Evolutionary conservation across 1,139 yeast genomes (phyloP).

Genomic region (Pichia sp.): DNA sequence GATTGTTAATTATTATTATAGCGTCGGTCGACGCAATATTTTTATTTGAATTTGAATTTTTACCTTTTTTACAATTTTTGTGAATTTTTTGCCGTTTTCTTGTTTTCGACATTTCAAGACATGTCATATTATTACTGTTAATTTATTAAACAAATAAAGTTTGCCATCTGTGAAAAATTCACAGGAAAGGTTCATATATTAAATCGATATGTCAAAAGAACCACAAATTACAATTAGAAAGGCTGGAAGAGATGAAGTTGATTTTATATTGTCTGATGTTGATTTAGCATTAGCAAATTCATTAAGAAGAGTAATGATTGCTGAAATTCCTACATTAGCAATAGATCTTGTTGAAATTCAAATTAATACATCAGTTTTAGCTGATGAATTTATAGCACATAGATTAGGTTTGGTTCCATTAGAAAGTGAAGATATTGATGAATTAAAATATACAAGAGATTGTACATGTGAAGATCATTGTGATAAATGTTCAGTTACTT

Average conservation of each 20-base stretch:
- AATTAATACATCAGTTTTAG: slow-evolving; percentile 86
- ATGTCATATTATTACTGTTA: neutral
- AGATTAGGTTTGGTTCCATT: slow-evolving; percentile 88
- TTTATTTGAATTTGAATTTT: no score
- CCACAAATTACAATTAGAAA: slow-evolving; percentile 88
- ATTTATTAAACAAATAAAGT: no score
- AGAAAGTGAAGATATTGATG: slow-evolving; percentile 76
- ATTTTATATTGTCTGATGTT: slow-evolving; percentile 80
- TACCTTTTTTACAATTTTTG: no score
- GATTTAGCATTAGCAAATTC: slow-evolving; percentile 93
- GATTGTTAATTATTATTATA: no score
- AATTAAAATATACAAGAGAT: slow-evolving; percentile 77
- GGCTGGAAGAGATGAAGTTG: slow-evolving; percentile 80
- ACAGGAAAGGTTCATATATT: no score
- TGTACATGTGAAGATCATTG: slow-evolving; percentile 98
- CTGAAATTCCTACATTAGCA: slow-evolving; percentile 94
- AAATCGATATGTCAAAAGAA: slow-evolving; percentile 29
- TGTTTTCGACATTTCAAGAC: neutral
- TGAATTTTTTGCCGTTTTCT: neutral
- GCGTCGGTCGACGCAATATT: no score
- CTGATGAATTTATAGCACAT: slow-evolving; percentile 94
- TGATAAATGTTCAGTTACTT: slow-evolving; percentile 85
- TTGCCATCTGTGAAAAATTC: no score
- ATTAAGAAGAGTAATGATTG: slow-evolving; percentile 81
- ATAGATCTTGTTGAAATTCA: slow-evolving; percentile 95